phyloP scores from a whole-genome alignment of 768 basidiomycete species.

The Mycena pura region DNA sequence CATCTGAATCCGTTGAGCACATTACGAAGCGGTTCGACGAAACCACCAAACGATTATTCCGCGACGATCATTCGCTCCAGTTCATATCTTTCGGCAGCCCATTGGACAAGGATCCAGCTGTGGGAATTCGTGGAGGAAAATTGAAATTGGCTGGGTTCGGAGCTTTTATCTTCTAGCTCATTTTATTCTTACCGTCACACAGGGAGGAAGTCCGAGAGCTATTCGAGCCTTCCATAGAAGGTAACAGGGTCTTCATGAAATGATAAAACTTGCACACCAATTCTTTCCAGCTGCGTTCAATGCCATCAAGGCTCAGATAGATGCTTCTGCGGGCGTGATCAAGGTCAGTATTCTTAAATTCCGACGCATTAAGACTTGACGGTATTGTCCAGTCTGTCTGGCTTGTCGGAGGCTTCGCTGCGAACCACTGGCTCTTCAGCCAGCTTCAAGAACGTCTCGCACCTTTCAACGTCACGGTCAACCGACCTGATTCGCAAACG shows the following conservation, averaged over 20 bases:
- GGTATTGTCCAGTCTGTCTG: conserved; percentile 72
- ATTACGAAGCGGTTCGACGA: conserved; percentile 84
- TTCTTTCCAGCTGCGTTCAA: conserved; percentile 58
- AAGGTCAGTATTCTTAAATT: conserved; percentile 48
- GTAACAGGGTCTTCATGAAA: conserved; percentile 31
- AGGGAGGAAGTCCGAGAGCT: conserved; percentile 67
- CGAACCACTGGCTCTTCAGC: conserved; percentile 79
- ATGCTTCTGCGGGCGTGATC: conserved; percentile 70
- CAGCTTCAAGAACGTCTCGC: conserved; percentile 76
- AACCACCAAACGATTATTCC: conserved; percentile 81
- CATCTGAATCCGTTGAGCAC: conserved; percentile 74
- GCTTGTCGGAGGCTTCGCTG: conserved; percentile 84
- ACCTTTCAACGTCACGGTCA: conserved; percentile 63
- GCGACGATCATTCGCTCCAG: conserved; percentile 69
- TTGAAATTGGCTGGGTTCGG: conserved; percentile 73
- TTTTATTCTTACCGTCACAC: conserved; percentile 3
- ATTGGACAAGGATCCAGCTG: conserved; percentile 72
- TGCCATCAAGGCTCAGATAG: conserved; percentile 75
- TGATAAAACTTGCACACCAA: background rate
- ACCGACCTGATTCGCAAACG: conserved; percentile 83
- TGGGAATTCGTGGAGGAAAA: conserved; percentile 75
- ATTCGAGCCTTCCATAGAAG: conserved; percentile 80
- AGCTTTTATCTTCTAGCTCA: background rate
- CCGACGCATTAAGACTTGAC: background rate
- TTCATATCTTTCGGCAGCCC: conserved; percentile 82